Conservation (phyloP, 2,329 filamentous ascomycete species). For the Graphilbum sp. region DNA sequence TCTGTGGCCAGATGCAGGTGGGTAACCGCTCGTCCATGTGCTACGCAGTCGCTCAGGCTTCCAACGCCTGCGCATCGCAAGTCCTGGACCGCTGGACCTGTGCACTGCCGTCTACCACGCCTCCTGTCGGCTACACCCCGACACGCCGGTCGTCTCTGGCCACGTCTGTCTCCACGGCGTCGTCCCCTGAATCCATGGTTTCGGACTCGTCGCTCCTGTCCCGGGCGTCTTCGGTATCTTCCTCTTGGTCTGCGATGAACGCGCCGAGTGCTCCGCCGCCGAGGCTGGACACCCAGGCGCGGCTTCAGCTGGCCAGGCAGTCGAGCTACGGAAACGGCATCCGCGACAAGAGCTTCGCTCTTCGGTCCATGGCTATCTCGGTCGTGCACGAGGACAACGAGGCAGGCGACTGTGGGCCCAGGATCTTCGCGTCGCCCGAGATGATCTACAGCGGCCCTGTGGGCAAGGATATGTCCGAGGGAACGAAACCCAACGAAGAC, state of each 20-base stretch:
- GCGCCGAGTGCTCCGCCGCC: slow-evolving; percentile 30
- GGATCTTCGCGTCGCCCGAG: slow-evolving; percentile 38
- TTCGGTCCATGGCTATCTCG: slow-evolving; percentile 28
- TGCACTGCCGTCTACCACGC: slow-evolving; percentile 24
- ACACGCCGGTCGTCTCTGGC: slow-evolving; percentile 45
- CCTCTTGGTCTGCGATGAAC: slow-evolving; percentile 41
- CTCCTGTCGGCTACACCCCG: slow-evolving; percentile 32
- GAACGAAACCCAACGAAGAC: slow-evolving; percentile 28
- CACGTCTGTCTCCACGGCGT: slow-evolving; percentile 44
- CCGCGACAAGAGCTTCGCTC: slow-evolving; percentile 28
- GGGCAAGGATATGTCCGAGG: slow-evolving; percentile 31
- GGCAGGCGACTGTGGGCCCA: slow-evolving; percentile 18
- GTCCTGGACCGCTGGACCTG: slow-evolving; percentile 34
- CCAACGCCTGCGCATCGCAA: slow-evolving; percentile 27
- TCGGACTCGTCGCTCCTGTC: slow-evolving; percentile 46
- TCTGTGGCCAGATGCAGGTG: slow-evolving; percentile 26
- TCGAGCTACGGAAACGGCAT: slow-evolving; percentile 17
- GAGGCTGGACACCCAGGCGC: slow-evolving; percentile 45
- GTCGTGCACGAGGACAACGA: slow-evolving; percentile 41
- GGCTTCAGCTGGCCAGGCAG: slow-evolving; percentile 45
- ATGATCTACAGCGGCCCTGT: slow-evolving; percentile 33
- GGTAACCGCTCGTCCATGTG: slow-evolving; percentile 40
- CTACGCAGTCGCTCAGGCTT: slow-evolving; percentile 40
- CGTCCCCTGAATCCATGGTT: slow-evolving; percentile 52
- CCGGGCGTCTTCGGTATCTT: slow-evolving; percentile 48